Evolutionary conservation across 2,329 filamentous ascomycete species (phyloP), one percentile per base, ranked within the genome.

Genomic region (Spiromastix sp.): DNA sequence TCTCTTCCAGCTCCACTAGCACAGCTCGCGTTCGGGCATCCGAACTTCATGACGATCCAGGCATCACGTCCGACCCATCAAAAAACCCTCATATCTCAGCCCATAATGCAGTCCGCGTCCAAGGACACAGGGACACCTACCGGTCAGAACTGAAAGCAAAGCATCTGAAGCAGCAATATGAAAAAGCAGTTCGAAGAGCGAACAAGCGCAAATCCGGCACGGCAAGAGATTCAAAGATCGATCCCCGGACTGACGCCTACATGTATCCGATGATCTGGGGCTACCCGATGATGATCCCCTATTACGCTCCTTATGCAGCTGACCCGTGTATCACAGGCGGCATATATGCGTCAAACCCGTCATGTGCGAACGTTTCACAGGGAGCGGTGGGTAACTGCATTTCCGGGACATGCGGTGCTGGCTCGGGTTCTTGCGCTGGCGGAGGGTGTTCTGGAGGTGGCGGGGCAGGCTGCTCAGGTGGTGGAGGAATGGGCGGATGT

Each of bases 1-100:
- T 50, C 41, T 45, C 59, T 50, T 66, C 37, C 42, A 57, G 33
- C 59, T 74, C 37, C 40, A 49, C 31, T 68, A 72, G 53, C 52
- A 75, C 56, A 36, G 71, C 72, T 0, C 70, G 70, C 0, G 67
- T 69, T 2, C 50, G 61, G 6, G 56, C 71, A 7, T 75, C 70
- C 41, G 59, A 48, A 27, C 52, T 65, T 2, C 57, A 67, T 36
- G 55, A 63, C 19, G 47, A 54, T 4, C 33, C 45, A 7, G 48
- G 53, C 16, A 51, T 72, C 0, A 68, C 74, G 0, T 59, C 61
- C 3, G 55, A 71, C 37, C 61, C 67, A 2, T 61, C 71, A 32
- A 72, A 70, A 35, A 75, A 72, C 13, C 71, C 77, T 0, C 83
- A 89, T 51, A 79, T 89, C 42, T 83, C 77, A 0, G 68, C 79